A percentile compares a stretch with the other conserved stretches of the same genome.
phyloP scores from a whole-genome alignment of 495 filamentous ascomycete genomes.

The Podospora fimiseda region DNA sequence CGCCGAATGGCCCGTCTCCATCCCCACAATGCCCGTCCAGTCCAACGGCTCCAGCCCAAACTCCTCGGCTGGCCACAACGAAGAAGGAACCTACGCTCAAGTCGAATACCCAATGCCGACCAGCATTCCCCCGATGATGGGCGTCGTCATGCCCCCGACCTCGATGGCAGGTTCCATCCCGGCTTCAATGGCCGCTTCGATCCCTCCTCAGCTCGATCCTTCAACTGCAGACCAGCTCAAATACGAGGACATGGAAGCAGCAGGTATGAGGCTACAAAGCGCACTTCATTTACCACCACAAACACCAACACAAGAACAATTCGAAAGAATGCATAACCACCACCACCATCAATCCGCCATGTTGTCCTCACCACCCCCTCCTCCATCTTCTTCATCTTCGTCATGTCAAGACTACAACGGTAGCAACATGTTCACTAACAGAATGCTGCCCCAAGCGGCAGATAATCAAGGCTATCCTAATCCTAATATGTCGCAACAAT shows the following conservation, averaged over 20 bases:
- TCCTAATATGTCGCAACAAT: not conserved
- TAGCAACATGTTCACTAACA: slow-evolving; percentile 3
- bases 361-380: too few relatives aligned
- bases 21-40: slow-evolving; percentile 16
- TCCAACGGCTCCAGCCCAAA: slow-evolving; percentile 39
- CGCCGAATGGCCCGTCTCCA: slow-evolving; percentile 14
- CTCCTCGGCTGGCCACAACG: slow-evolving; percentile 31
- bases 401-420: too few relatives aligned
- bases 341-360: too few relatives aligned
- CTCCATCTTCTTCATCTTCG: too few relatives aligned
- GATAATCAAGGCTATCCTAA: slow-evolving; percentile 7
- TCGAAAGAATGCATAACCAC: too few relatives aligned
- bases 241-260: slow-evolving; percentile 21
- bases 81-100: too few relatives aligned
- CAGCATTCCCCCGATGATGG: slow-evolving; percentile 33
- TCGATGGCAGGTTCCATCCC: slow-evolving; percentile 2
- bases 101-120: slow-evolving; percentile 27
- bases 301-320: too few relatives aligned
- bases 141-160: slow-evolving; percentile 20
- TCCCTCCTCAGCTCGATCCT: slow-evolving; percentile 9
- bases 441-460: slow-evolving; percentile 1
- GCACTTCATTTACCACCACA: too few relatives aligned
- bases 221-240: slow-evolving; percentile 13
- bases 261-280: slow-evolving; percentile 14
- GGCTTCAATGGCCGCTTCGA: not conserved